Base-by-base conservation (phyloP, 2,329 filamentous ascomycete genomes). In the Thermothelomyces thermophilus region DNA sequence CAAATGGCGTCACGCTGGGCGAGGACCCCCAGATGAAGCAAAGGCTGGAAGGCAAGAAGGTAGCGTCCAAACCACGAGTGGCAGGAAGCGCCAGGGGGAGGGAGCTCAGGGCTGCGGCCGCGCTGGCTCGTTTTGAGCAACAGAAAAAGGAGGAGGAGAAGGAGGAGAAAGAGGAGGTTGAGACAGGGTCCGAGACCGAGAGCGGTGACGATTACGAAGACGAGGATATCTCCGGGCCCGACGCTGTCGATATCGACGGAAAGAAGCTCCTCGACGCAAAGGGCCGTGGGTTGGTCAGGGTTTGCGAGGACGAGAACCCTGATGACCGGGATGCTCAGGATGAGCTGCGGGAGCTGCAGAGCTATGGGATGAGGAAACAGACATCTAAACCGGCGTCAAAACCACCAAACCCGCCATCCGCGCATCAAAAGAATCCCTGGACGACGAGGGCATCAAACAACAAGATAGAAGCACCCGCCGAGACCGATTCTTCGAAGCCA, bases 101-200 rank as follows among this genome's bases (percentile, higher is more conserved):
- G 52, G 87, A 91, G 44, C 70, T 93, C 10, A 72, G 87, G 49
- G 87, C 86, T 2, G 86, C 86, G 5, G 87, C 87, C 2, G 87
- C 87, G 1, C 64, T 91, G 57, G 86, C 85, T 13, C 73, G 87
- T 11, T 88, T 91, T 51, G 84, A 80, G 36, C 66, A 76, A 62
- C 66, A 76, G 40, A 76, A 73, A 42, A 79, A 79, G 59, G 71
- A 79, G 59, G 71, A 74, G 44, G 76, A 77, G 59, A 71, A 74
- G 44, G 76, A 77, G 11, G 66, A 48, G 66, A 43, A 53, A 51
- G 24, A 64, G 10, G 40, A 41, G 24, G 17, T 22, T 1, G 45
- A 41, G 1, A 49, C 42, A 13, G 52, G 48, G 20, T 71, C 68
- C 2, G 71, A 68, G 24, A 75, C 69, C 39, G 76, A 68, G 24